Conservation (phyloP, 83 land plant species). For the Thuja plicata region DNA sequence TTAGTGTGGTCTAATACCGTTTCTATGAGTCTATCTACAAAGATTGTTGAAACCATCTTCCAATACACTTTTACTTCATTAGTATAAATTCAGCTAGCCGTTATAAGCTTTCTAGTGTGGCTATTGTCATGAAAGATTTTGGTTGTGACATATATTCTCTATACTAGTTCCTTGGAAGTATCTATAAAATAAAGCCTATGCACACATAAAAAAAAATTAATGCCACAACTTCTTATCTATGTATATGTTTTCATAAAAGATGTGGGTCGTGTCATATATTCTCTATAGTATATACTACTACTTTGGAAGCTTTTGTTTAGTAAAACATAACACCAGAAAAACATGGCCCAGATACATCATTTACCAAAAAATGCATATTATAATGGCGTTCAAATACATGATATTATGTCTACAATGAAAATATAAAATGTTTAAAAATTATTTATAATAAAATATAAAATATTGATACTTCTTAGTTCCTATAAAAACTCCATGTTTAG, state of each 20-base stretch:
- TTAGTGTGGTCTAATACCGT: neutral
- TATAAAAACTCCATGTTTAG: neutral
- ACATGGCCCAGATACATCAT: neutral
- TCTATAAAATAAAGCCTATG: neutral
- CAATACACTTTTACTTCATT: neutral
- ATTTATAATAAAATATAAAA: neutral
- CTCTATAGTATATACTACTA: no score
- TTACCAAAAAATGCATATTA: no score
- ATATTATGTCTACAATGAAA: no score
- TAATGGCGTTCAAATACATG: no score
- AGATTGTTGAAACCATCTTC: neutral
- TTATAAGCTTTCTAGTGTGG: neutral
- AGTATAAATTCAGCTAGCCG: neutral
- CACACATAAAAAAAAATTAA: neutral
- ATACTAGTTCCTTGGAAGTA: neutral
- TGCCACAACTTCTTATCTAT: neutral
- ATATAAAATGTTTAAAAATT: neutral
- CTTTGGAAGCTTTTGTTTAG: no score
- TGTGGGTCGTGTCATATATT: no score
- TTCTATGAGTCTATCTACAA: neutral
- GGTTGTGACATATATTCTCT: neutral
- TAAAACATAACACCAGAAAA: neutral
- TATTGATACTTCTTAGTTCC: neutral
- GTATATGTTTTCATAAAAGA: neutral
- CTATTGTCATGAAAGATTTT: neutral